Conservation (phyloP, 2,329 filamentous ascomycete genomes). For the Boeremia lycopersici region DNA sequence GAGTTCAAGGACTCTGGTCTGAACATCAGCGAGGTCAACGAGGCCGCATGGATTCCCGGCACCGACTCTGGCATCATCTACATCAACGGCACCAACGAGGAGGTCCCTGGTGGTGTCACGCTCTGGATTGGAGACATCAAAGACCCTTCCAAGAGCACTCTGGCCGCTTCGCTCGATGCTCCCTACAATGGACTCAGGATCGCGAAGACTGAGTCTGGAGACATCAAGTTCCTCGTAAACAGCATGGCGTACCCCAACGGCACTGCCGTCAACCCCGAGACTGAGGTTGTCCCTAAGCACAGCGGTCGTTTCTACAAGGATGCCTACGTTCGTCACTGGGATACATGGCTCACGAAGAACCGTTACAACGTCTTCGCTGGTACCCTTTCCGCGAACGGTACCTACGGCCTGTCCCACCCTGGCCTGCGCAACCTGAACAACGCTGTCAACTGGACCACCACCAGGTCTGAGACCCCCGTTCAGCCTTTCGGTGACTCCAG, state of each 20-base stretch:
- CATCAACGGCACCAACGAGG: conserved; percentile 69
- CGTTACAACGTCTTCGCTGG: conserved; percentile 77
- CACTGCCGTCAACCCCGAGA: conserved; percentile 69
- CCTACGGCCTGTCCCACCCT: conserved; percentile 34
- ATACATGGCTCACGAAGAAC: conserved; percentile 72
- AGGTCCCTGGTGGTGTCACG: conserved; percentile 43
- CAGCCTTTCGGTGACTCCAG: conserved; percentile 77
- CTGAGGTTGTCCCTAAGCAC: conserved; percentile 63
- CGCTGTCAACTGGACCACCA: conserved; percentile 62
- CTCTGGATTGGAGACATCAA: conserved; percentile 45
- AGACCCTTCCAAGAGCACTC: conserved; percentile 33
- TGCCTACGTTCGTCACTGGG: conserved; percentile 83
- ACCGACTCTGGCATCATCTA: conserved; percentile 63
- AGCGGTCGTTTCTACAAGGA: conserved; percentile 74
- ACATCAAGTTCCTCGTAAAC: conserved; percentile 56
- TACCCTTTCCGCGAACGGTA: conserved; percentile 53
- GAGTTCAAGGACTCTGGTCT: conserved; percentile 40
- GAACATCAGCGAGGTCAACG: conserved; percentile 41
- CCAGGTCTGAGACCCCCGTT: conserved; percentile 68
- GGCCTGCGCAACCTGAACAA: conserved; percentile 63
- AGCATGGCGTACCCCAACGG: conserved; percentile 72
- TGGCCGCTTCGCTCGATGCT: conserved; percentile 52
- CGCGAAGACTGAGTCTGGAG: conserved; percentile 46
- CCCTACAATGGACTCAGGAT: conserved; percentile 58
- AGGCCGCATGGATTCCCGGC: conserved; percentile 43